A percentile compares a stretch with the other conserved stretches of the same genome.
phyloP scores from a whole-genome alignment of 2,329 filamentous ascomycete genomes.

The Mycosphaerella arachidis region DNA sequence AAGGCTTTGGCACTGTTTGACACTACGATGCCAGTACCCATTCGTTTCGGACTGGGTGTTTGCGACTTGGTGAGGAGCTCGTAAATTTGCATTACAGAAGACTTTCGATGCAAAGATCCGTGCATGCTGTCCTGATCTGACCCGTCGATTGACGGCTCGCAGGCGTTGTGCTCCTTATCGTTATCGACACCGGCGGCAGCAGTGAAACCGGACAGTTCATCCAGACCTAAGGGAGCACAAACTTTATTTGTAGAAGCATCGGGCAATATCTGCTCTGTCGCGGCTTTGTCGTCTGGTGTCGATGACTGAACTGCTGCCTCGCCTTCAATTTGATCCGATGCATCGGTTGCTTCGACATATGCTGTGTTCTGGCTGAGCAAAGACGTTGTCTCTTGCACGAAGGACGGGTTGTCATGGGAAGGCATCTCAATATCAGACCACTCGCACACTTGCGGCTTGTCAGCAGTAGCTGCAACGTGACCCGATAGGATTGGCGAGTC shows the following conservation, averaged over 20 bases:
- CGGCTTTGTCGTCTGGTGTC: background rate
- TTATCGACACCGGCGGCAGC: background rate
- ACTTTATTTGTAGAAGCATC: background rate
- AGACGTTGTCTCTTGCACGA: background rate
- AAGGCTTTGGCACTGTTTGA: constrained; percentile 14
- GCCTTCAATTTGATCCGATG: background rate
- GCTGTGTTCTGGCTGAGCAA: background rate
- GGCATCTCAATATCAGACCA: background rate
- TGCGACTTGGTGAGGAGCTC: constrained; percentile 12
- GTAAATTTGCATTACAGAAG: constrained; percentile 8
- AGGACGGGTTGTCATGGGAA: background rate
- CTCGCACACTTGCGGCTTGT: background rate
- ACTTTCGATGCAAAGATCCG: background rate
- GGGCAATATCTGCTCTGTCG: background rate
- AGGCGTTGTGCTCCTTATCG: background rate
- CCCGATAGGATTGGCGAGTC: background rate
- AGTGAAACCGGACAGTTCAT: background rate
- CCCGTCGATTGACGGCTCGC: background rate
- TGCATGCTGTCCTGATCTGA: background rate
- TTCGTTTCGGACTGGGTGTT: constrained; percentile 9
- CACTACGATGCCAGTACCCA: constrained; percentile 4
- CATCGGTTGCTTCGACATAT: background rate
- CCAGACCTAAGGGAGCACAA: background rate
- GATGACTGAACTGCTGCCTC: background rate
- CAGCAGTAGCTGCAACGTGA: background rate